Conservation (phyloP, 1,284 basidiomycete genomes). For the Lentinula novae-zelandiae region DNA sequence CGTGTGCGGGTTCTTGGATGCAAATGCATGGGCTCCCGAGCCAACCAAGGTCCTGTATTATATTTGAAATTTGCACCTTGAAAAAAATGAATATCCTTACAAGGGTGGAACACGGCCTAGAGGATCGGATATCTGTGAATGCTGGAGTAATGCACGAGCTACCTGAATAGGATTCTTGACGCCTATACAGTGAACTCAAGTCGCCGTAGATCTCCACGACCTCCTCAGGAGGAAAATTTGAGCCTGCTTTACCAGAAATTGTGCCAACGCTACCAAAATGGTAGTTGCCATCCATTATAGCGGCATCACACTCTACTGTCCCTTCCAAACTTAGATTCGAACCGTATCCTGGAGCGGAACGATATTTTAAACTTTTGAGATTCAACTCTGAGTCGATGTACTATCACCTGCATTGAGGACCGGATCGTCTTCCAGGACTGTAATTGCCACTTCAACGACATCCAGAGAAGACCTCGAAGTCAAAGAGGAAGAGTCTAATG, state of each 20-base stretch:
- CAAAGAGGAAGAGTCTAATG: constrained; percentile 23
- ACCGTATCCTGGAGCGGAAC: constrained; percentile 49
- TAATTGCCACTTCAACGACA: constrained; percentile 50
- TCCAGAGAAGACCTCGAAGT: constrained; percentile 28
- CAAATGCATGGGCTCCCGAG: constrained; percentile 51
- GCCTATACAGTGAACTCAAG: constrained; percentile 34
- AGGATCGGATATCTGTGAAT: constrained; percentile 43
- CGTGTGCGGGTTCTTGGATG: constrained; percentile 24
- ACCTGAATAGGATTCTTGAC: constrained; percentile 63
- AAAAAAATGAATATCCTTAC: constrained; percentile 29
- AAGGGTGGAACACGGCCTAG: constrained; percentile 67
- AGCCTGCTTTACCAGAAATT: constrained; percentile 45
- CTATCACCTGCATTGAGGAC: constrained; percentile 63
- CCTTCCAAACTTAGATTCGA: constrained; percentile 71
- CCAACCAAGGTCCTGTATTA: constrained; percentile 42
- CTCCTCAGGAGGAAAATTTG: neutral
- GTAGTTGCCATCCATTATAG: constrained; percentile 58
- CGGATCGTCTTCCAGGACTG: constrained; percentile 55
- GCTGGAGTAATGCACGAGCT: constrained; percentile 51
- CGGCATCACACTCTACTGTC: constrained; percentile 73
- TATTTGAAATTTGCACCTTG: constrained; percentile 17
- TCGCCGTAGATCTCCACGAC: neutral
- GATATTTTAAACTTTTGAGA: neutral
- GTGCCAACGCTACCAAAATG: constrained; percentile 71
- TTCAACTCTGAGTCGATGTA: neutral